phyloP scores from a whole-genome alignment of 495 filamentous ascomycete genomes.

The Astrothelium macrocarpum region DNA sequence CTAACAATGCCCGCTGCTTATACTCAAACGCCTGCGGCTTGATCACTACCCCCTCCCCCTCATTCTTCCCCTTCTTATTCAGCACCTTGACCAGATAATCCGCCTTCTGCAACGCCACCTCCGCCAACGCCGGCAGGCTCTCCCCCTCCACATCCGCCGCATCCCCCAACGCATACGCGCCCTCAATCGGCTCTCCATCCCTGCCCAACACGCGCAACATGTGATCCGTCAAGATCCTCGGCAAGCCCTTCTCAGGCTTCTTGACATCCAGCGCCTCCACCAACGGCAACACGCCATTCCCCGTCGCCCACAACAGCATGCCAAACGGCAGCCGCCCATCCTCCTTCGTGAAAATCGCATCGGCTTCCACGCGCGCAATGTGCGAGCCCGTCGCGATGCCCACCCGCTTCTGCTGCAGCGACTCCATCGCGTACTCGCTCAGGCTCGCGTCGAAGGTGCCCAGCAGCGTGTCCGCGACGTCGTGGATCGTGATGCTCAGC shows the following conservation, averaged over 20 bases:
- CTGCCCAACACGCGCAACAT: slow-evolving; percentile 20
- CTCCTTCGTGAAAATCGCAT: slow-evolving; percentile 24
- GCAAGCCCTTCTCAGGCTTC: slow-evolving; percentile 21
- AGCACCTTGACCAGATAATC: slow-evolving; percentile 22
- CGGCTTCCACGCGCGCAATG: slow-evolving; percentile 24
- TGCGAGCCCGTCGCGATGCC: slow-evolving; percentile 21
- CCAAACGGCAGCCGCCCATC: slow-evolving; percentile 23
- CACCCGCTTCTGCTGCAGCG: slow-evolving; percentile 20
- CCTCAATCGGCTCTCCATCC: slow-evolving; percentile 5
- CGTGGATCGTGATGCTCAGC: slow-evolving; percentile 25
- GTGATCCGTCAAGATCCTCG: slow-evolving; percentile 27
- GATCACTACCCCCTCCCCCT: background rate
- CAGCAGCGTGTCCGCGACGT: slow-evolving; percentile 27
- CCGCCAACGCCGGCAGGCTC: slow-evolving; percentile 25
- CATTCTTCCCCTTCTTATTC: slow-evolving; percentile 8
- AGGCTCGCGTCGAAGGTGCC: slow-evolving; percentile 26
- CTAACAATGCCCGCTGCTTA: slow-evolving; percentile 15
- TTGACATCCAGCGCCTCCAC: slow-evolving; percentile 22
- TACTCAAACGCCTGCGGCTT: slow-evolving; percentile 13
- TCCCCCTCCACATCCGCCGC: slow-evolving; percentile 25
- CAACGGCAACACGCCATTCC: slow-evolving; percentile 22
- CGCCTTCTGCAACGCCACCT: slow-evolving; percentile 30
- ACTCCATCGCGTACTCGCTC: slow-evolving; percentile 25
- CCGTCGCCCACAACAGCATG: slow-evolving; percentile 31
- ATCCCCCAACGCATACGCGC: slow-evolving; percentile 28